Conservation (phyloP, 305 asterid genomes). For the Fraxinus paxiana region DNA sequence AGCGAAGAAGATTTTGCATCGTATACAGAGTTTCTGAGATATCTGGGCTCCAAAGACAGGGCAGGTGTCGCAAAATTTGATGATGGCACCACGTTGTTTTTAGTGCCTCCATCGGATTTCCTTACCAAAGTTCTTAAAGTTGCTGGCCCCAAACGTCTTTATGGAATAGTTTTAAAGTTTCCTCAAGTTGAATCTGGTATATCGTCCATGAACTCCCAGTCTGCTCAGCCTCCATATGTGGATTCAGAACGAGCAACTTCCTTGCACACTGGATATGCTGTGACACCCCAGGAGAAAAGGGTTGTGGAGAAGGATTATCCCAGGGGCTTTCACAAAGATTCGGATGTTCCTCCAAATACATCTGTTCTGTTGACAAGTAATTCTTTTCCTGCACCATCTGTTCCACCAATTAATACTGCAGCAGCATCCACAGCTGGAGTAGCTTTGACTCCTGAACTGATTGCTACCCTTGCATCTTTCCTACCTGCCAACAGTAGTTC, state of each 20-base stretch:
- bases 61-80: constrained; percentile 94
- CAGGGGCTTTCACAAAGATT: constrained; percentile 41
- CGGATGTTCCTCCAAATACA: constrained; percentile 38
- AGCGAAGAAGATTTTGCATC: constrained; percentile 91
- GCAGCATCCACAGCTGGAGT: constrained; percentile 54
- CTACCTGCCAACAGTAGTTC: constrained; percentile 47
- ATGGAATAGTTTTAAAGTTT: constrained; percentile 86
- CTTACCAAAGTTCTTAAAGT: constrained; percentile 66
- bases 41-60: constrained; percentile 74
- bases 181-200: constrained; percentile 44
- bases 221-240: constrained; percentile 44
- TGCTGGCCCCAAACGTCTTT: constrained; percentile 82
- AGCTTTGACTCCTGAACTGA: constrained; percentile 81
- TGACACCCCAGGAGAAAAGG: constrained; percentile 43
- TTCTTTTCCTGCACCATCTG: constrained; percentile 42
- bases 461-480: constrained; percentile 72
- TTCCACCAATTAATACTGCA: constrained; percentile 43
- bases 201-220: constrained; percentile 30
- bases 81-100: constrained; percentile 83
- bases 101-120: constrained; percentile 96
- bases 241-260: constrained; percentile 37
- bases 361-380: constrained; percentile 34
- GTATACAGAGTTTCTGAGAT: constrained; percentile 80
- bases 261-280: constrained; percentile 40
- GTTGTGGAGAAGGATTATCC: constrained; percentile 33